phyloP scores from a whole-genome alignment of 148 eudicot species.

The Cornus suecica region DNA sequence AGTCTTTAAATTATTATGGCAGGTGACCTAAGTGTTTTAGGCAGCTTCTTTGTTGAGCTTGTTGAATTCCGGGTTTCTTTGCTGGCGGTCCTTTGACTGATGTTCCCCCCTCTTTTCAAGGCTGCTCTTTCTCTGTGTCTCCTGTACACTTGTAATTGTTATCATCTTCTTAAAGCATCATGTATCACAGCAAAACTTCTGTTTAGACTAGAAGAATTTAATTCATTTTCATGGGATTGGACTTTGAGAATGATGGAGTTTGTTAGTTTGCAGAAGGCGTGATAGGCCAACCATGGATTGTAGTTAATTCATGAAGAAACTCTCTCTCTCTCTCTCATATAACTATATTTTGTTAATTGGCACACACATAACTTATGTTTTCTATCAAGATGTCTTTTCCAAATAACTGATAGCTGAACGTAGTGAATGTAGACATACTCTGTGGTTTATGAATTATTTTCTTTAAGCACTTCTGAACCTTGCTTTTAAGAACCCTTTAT shows the following conservation, averaged over 20 bases:
- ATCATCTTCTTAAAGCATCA: background rate
- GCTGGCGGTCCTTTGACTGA: background rate
- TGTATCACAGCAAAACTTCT: no score
- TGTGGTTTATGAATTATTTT: background rate
- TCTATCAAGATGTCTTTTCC: background rate
- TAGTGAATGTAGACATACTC: background rate
- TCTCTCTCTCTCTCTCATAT: background rate
- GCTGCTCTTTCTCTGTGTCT: background rate
- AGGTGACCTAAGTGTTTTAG: background rate
- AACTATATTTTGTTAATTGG: background rate
- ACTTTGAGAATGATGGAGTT: background rate
- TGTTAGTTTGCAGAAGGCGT: background rate
- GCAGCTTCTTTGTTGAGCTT: background rate
- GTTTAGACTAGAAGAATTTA: background rate
- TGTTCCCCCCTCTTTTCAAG: background rate
- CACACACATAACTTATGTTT: no score
- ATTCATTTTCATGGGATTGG: background rate
- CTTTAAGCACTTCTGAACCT: background rate
- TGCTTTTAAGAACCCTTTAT: slow-evolving; percentile 9
- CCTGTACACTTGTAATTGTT: background rate
- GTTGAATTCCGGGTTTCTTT: background rate
- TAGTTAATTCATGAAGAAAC: background rate
- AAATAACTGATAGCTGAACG: background rate
- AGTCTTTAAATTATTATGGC: background rate
- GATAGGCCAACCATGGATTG: background rate